These are phyloP conservation scores for Chamaecrista fasciculata DNA, from an alignment of 306 rosid species.

Conservation along the genomic window DNA sequence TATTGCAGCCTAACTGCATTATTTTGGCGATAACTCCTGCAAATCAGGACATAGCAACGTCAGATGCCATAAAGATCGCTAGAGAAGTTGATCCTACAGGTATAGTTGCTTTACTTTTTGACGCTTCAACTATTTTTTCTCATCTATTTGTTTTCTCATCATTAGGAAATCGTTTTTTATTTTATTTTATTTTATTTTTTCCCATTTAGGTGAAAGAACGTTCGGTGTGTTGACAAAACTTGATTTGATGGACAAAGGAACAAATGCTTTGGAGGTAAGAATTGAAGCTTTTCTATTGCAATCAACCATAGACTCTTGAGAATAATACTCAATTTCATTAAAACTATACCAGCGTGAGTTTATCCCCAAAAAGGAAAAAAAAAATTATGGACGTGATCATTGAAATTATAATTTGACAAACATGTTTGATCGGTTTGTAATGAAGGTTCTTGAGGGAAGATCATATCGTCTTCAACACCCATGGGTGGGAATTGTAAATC, in stretches of 20 bases:
- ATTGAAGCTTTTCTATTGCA: constrained; percentile 19
- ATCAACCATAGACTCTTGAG: constrained; percentile 21
- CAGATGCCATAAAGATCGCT: constrained; percentile 82
- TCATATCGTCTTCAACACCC: constrained; percentile 79
- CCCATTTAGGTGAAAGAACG: constrained; percentile 69
- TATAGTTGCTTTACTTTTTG: constrained; percentile 26
- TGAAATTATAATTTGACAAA: not conserved
- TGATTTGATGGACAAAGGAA: constrained; percentile 96
- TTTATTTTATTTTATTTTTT: no score
- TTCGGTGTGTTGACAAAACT: constrained; percentile 91
- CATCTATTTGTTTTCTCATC: constrained; percentile 10
- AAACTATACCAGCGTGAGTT: no score
- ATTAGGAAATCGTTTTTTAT: no score
- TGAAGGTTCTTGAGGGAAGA: constrained; percentile 92
- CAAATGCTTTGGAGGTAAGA: constrained; percentile 82
- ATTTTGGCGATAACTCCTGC: constrained; percentile 94
- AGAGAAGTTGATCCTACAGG: constrained; percentile 92
- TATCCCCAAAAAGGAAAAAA: no score
- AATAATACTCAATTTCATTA: constrained; percentile 14
- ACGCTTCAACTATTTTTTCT: constrained; percentile 15
- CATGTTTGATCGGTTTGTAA: constrained; percentile 17
- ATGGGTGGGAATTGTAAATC: constrained; percentile 99
- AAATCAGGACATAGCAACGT: constrained; percentile 90
- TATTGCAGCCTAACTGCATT: constrained; percentile 81
- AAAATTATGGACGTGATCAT: not conserved